A percentile compares a stretch with the other conserved stretches of the same genome.
These are phyloP conservation scores for Deuterostichococcus epilithicus DNA, from an alignment of 139 green algal genomes.

Conservation along the genomic window DNA sequence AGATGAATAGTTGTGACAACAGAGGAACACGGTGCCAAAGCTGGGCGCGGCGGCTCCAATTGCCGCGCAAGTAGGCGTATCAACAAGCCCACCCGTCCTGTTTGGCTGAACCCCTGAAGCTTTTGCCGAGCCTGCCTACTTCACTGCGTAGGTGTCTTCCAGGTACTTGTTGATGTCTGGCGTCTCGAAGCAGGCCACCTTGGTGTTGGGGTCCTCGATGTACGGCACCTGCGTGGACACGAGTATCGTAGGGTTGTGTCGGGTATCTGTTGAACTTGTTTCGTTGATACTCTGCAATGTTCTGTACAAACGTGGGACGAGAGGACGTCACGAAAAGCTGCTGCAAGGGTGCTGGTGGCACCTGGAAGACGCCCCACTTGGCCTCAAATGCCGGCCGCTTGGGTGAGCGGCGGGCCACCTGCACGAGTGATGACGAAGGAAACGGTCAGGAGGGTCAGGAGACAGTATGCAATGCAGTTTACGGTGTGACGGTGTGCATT, in stretches of 20 bases:
- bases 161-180: conserved; percentile 59
- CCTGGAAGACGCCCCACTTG: conserved; percentile 67
- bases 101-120: no score
- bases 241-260: background rate
- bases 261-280: background rate
- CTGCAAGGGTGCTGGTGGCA: background rate
- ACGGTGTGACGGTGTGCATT: no score
- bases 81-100: no score
- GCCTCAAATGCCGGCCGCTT: conserved; percentile 78
- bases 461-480: no score
- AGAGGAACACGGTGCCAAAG: no score
- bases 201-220: conserved; percentile 81
- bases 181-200: conserved; percentile 84
- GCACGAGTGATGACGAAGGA: no score
- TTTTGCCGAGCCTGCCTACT: background rate
- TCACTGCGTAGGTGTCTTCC: conserved; percentile 20
- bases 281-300: background rate
- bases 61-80: no score
- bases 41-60: no score
- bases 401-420: conserved; percentile 60
- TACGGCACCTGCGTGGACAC: conserved; percentile 22
- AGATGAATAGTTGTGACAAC: no score
- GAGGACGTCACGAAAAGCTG: background rate
- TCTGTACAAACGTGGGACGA: background rate
- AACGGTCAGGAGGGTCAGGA: no score